phyloP scores from a whole-genome alignment of 2,329 filamentous ascomycete species.

The Phialocephala subalpina region DNA sequence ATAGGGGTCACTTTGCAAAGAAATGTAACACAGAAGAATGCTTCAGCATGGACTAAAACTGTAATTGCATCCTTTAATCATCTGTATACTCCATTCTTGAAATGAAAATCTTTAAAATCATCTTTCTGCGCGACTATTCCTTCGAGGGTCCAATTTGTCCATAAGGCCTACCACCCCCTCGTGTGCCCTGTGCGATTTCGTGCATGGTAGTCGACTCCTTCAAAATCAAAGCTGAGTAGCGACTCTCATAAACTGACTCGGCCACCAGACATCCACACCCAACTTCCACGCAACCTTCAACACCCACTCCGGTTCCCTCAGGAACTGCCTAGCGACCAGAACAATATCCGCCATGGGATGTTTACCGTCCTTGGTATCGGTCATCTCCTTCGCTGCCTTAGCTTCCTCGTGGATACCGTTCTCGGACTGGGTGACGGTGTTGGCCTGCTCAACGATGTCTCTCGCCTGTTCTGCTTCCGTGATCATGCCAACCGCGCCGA shows the following conservation, averaged over 20 bases:
- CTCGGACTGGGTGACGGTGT: not conserved
- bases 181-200: not conserved
- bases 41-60: too few species aligned
- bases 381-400: conserved; percentile 23
- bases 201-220: not conserved
- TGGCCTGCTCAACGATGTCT: conserved; percentile 42
- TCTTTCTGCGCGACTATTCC: too few species aligned
- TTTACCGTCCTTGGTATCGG: not conserved
- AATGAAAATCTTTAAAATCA: too few species aligned
- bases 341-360: conserved; percentile 67
- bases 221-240: not conserved
- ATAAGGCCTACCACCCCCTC: too few species aligned
- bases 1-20: too few species aligned
- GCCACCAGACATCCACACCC: conserved; percentile 73
- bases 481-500: conserved; percentile 80
- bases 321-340: conserved; percentile 75
- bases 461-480: conserved; percentile 73
- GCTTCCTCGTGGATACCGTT: not conserved
- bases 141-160: too few species aligned
- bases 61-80: too few species aligned
- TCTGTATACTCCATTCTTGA: too few species aligned
- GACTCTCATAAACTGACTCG: conserved; percentile 43
- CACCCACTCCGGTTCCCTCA: conserved; percentile 83
- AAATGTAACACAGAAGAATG: too few species aligned
- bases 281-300: conserved; percentile 77